Evolutionary conservation across 2,329 filamentous ascomycete species (phyloP).

Genomic region (Trichoderma koningiopsis): DNA sequence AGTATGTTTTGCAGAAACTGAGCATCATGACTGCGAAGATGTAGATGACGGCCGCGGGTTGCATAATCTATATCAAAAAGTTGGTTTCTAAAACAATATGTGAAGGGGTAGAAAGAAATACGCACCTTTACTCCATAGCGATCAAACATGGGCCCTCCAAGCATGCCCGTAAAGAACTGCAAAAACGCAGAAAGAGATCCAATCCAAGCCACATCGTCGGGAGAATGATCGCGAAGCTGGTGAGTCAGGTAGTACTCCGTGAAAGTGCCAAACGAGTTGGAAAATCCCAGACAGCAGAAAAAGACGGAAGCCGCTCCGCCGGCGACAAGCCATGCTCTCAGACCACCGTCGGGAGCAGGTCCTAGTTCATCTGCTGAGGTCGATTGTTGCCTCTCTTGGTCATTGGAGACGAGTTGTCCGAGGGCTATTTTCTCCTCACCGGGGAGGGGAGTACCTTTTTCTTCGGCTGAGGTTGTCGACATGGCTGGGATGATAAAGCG

Average conservation of each 20-base stretch:
- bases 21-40: constrained; percentile 48
- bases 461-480: background rate
- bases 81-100: too few relatives aligned
- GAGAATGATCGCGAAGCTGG: constrained; percentile 36
- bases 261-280: constrained; percentile 50
- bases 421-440: background rate
- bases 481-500: background rate
- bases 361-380: background rate
- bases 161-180: constrained; percentile 38
- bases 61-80: constrained; percentile 34
- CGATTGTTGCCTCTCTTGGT: background rate
- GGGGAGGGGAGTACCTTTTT: background rate
- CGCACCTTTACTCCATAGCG: constrained; percentile 44
- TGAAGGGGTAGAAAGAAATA: background rate
- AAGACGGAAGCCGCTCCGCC: constrained; percentile 40
- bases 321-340: constrained; percentile 46
- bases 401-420: background rate
- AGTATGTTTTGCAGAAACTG: constrained; percentile 50
- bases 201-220: constrained; percentile 47
- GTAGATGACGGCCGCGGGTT: constrained; percentile 38
- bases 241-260: constrained; percentile 47
- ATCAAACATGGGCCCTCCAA: constrained; percentile 46
- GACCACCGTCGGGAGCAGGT: constrained; percentile 38
- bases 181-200: constrained; percentile 43
- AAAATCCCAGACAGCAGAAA: constrained; percentile 45